Conservation (phyloP, 2,329 filamentous ascomycete genomes). For the Colletotrichum karsti region DNA sequence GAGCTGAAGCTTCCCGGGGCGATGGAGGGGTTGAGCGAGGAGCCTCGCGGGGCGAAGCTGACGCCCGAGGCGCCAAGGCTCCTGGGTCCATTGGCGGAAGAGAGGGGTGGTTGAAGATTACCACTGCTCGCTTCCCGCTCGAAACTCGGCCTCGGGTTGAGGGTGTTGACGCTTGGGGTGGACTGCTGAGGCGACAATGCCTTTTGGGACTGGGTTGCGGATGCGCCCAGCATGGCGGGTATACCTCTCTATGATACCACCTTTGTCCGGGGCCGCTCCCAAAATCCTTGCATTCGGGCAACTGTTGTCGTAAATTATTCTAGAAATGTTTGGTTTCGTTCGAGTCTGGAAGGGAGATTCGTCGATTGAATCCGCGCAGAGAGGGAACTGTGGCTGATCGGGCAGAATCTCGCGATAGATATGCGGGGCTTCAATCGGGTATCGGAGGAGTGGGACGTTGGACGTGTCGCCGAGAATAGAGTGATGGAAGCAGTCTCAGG, state of each 20-base stretch:
- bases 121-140: slow-evolving; percentile 60
- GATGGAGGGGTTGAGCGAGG: slow-evolving; percentile 75
- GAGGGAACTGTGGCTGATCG: slow-evolving; percentile 2
- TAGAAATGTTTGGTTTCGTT: background rate
- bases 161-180: slow-evolving; percentile 44
- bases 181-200: slow-evolving; percentile 51
- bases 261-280: slow-evolving; percentile 28
- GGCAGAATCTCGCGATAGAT: background rate
- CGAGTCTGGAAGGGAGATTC: background rate
- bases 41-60: slow-evolving; percentile 72
- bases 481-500: background rate
- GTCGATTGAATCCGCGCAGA: slow-evolving; percentile 5
- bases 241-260: slow-evolving; percentile 31
- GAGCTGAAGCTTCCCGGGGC: slow-evolving; percentile 89
- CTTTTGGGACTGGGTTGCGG: slow-evolving; percentile 63
- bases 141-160: slow-evolving; percentile 53
- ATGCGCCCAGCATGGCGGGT: slow-evolving; percentile 60
- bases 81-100: slow-evolving; percentile 40
- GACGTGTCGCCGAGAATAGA: background rate
- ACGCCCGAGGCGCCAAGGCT: slow-evolving; percentile 62
- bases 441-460: background rate
- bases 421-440: background rate
- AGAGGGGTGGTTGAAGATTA: slow-evolving; percentile 54
- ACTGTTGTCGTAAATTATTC: slow-evolving; percentile 9
- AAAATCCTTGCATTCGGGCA: slow-evolving; percentile 29